Evolutionary conservation across 2,329 filamentous ascomycete species (phyloP), one percentile per base, ranked within the genome.

Genomic region (Trichoderma brevicompactum): DNA sequence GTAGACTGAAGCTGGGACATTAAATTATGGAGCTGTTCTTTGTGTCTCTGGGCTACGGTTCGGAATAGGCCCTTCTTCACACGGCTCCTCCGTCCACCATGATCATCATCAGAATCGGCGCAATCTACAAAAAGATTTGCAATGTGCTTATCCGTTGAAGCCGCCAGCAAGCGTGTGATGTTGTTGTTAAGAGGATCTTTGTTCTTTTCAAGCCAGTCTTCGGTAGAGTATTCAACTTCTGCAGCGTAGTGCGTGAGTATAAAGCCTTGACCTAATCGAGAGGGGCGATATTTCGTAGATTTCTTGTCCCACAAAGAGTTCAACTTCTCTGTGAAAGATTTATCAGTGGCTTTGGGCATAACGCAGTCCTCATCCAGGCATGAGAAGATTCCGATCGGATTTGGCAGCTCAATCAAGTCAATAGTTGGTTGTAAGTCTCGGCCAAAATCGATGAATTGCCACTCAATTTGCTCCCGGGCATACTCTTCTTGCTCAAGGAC

Each of bases 401-500:
- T 99, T 0, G 95, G 87, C 40, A 99, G 78, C 78, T 99, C 95
- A 69, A 99, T 99, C 50, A 99, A 83, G 73, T 99, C 95, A 71
- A 99, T 99, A 0, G 95, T 99, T 0, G 95, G 95, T 76, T 99
- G 96, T 32, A 99, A 83, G 74, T 99, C 95, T 68, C 94, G 93
- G 17, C 95, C 95, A 75, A 99, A 99, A 77, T 99, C 95, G 74
- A 99, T 99, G 76, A 99, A 99, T 74, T 98, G 93, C 95, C 95
- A 99, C 79, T 99, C 95, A 71, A 99, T 99, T 77, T 97, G 92
- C 75, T 99, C 95, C 54, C 94, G 85, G 8, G 95, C 94, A 76
- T 99, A 99, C 76, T 99, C 95, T 77, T 99, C 95, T 74, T 99
- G 95, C 76, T 99, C 95, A 7, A 99, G 83, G 9, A 99, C 95